Percentiles rank a stretch among this genome's conserved stretches.
Evolutionary conservation across 768 basidiomycete species (phyloP).

Genomic region (Mycena maculata): DNA sequence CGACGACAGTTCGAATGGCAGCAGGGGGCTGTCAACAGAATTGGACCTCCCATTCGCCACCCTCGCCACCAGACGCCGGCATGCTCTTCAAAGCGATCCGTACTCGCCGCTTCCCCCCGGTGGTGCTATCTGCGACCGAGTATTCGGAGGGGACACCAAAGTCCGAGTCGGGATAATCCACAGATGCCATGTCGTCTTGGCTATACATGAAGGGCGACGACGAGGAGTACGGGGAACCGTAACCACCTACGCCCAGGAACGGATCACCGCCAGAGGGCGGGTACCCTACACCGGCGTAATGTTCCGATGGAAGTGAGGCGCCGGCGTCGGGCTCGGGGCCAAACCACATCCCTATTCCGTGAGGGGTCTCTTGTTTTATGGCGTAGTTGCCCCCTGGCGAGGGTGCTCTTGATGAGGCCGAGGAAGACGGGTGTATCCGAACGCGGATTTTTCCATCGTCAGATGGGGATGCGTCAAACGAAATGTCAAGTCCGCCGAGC

Average conservation of each 20-base stretch:
- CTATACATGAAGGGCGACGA: conserved; percentile 51
- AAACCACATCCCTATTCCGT: conserved; percentile 42
- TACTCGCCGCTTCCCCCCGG: conserved; percentile 63
- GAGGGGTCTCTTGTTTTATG: conserved; percentile 32
- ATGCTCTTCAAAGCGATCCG: conserved; percentile 75
- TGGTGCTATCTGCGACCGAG: conserved; percentile 46
- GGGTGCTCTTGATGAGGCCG: conserved; percentile 54
- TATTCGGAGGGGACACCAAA: conserved; percentile 54
- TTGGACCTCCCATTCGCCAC: conserved; percentile 85
- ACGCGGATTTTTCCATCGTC: conserved; percentile 81
- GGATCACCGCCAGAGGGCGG: conserved; percentile 58
- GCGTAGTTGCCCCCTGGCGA: conserved; percentile 41
- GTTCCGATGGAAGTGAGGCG: conserved; percentile 52
- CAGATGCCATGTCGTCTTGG: conserved; percentile 43
- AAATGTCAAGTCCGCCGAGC: conserved; percentile 74
- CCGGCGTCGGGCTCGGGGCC: conserved; percentile 34
- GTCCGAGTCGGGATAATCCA: conserved; percentile 46
- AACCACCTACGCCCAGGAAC: conserved; percentile 68
- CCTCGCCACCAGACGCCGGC: conserved; percentile 70
- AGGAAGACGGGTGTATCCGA: conserved; percentile 72
- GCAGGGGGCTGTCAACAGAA: conserved; percentile 59
- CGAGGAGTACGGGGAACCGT: conserved; percentile 50
- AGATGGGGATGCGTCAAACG: conserved; percentile 73
- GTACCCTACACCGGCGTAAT: conserved; percentile 34
- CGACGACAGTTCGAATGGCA: conserved; percentile 22